These are phyloP conservation scores for Populus trichocarpa DNA, from an alignment of 441 rosid genomes.

Conservation along the genomic window DNA sequence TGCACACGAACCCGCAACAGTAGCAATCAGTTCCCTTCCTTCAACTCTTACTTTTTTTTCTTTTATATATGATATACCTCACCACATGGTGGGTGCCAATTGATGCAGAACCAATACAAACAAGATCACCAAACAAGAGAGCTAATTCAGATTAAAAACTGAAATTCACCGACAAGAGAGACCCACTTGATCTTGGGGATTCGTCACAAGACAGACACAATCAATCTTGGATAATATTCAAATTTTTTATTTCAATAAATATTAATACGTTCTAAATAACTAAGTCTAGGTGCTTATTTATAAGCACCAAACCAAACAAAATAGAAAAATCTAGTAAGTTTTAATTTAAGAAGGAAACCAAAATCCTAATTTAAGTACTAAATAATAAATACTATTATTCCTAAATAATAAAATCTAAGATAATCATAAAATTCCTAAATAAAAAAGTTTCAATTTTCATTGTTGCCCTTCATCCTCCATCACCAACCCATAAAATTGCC, in stretches of 20 bases:
- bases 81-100: not conserved
- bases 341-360: not conserved
- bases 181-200: not conserved
- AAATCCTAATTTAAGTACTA: not conserved
- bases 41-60: too few species aligned
- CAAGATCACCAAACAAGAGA: not conserved
- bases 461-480: not conserved
- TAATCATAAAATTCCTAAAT: not conserved
- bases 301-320: not conserved
- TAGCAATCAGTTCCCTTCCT: too few species aligned
- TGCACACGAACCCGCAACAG: too few species aligned
- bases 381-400: too few species aligned
- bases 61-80: too few species aligned
- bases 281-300: not conserved
- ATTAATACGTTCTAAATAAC: not conserved
- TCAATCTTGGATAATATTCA: not conserved
- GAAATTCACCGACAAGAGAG: not conserved
- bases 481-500: not conserved
- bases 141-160: not conserved
- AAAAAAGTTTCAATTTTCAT: not conserved
- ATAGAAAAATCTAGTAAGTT: not conserved
- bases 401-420: too few species aligned
- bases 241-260: not conserved
- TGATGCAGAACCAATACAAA: not conserved
- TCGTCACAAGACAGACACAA: not conserved